Evolutionary conservation across 108 stramenopile species (phyloP).

Genomic region (Aurantiochytrium sp.): DNA sequence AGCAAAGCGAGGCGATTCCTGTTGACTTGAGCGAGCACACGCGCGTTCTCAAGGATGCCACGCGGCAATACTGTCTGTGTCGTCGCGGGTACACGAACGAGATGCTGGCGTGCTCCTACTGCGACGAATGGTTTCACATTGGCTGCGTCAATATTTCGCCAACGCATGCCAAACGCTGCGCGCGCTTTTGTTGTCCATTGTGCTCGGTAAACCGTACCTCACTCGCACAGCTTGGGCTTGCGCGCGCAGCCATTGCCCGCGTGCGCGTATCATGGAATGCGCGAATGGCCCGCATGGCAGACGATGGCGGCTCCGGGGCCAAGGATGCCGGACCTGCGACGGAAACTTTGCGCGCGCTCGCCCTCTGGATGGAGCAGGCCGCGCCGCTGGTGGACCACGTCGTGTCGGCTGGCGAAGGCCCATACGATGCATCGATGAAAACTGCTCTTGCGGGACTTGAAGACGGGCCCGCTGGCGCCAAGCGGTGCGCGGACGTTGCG

Average conservation of each 20-base stretch:
- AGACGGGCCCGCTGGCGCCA: not conserved
- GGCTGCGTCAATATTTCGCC: not conserved
- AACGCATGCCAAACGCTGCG: not conserved
- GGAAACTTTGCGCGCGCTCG: not conserved
- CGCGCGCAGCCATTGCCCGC: not conserved
- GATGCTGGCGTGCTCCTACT: not conserved
- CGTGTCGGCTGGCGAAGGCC: not conserved
- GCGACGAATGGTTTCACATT: constrained; percentile 1
- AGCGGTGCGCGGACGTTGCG: not conserved
- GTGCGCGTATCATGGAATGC: not conserved
- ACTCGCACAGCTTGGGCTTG: not conserved
- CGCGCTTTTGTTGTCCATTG: not conserved
- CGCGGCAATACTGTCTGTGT: not conserved
- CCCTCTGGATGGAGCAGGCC: not conserved
- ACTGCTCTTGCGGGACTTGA: not conserved
- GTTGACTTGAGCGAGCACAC: not conserved
- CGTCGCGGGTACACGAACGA: not conserved
- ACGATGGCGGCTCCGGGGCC: not conserved
- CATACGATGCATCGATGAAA: not conserved
- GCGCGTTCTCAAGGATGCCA: not conserved
- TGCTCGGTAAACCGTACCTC: not conserved
- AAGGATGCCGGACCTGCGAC: not conserved
- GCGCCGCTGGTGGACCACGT: not conserved
- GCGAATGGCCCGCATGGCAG: not conserved
- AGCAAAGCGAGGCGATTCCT: not conserved